A percentile compares a stretch with the other conserved stretches of the same genome.
These are phyloP conservation scores for Fusarium liriodendri DNA, from an alignment of 2,329 filamentous ascomycete species.

Conservation along the genomic window DNA sequence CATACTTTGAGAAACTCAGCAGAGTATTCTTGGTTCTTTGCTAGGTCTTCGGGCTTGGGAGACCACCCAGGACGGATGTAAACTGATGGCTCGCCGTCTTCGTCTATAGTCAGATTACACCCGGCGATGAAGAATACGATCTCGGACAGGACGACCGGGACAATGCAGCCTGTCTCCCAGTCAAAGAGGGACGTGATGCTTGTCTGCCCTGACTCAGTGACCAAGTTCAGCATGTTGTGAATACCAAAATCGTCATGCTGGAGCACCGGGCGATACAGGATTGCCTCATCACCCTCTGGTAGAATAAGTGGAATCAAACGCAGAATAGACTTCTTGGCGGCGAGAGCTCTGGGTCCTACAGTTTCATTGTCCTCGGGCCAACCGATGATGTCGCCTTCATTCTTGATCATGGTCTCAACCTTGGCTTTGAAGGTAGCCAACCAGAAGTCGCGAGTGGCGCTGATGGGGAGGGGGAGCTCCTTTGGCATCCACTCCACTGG, in stretches of 20 bases:
- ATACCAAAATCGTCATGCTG: slow-evolving; percentile 49
- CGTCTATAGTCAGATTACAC: not conserved
- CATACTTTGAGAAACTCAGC: not conserved
- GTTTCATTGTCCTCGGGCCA: not conserved
- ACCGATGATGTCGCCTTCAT: slow-evolving; percentile 23
- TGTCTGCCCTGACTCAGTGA: not conserved
- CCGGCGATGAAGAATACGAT: not conserved
- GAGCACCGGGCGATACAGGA: slow-evolving; percentile 47
- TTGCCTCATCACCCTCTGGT: slow-evolving; percentile 11
- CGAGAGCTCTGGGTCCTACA: slow-evolving; percentile 14
- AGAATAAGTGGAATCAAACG: slow-evolving; percentile 40
- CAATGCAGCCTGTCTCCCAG: not conserved
- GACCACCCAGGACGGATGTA: not conserved
- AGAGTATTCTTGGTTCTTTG: not conserved
- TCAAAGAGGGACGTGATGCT: not conserved
- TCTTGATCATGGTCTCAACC: slow-evolving; percentile 44
- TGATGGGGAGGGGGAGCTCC: slow-evolving; percentile 19
- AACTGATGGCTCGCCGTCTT: not conserved
- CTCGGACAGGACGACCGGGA: not conserved
- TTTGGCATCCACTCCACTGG: not conserved
- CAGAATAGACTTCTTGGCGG: slow-evolving; percentile 43
- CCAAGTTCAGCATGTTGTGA: not conserved
- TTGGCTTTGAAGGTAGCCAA: slow-evolving; percentile 40
- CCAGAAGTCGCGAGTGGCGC: slow-evolving; percentile 46
- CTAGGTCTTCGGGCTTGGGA: not conserved